Base-by-base conservation (phyloP, 2,329 filamentous ascomycete species). In the Colletotrichum karsti region DNA sequence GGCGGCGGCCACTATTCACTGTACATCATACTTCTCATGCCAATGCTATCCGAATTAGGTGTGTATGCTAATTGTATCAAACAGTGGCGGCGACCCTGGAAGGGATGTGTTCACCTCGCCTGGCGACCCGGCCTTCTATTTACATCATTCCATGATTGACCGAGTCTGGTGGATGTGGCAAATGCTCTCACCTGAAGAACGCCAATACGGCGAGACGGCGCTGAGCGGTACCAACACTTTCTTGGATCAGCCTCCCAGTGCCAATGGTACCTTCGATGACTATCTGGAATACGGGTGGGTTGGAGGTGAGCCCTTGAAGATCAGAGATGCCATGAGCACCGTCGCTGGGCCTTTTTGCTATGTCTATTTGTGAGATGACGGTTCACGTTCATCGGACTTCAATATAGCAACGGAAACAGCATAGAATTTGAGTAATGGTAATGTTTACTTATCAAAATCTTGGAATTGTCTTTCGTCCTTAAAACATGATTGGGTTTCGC, bases 101-200 rank as follows among this genome's bases (percentile, higher is more conserved):
- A 75, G 75, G 7, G 80, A 82, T 53, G 77, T 82, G 44, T 82
- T 74, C 57, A 77, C 76, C 3, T 81, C 75, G 6, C 82, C 80
- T 5, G 80, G 77, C 7, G 78, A 80, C 41, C 78, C 78, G 30
- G 74, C 64, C 5, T 80, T 80, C 62, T 80, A 74, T 58, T 60
- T 79, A 0, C 77, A 78, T 33, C 77, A 80, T 66, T 64, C 69
- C 10, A 75, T 76, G 71, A 63, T 78, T 4, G 72, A 73, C 68
- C 68, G 70, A 9, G 54, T 71, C 7, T 73, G 71, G 72, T 66
- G 63, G 66, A 66, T 72, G 39, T 73, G 70, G 71, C 73, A 75
- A 63, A 69, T 61, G 62, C 39, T 69, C 2, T 67, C 63, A 7
- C 73, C 73, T 22, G 54, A 72, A 51, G 63, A 76, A 56, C 72